Conservation (phyloP, 177 flowering plant genomes). For the Vitis hybrid region DNA sequence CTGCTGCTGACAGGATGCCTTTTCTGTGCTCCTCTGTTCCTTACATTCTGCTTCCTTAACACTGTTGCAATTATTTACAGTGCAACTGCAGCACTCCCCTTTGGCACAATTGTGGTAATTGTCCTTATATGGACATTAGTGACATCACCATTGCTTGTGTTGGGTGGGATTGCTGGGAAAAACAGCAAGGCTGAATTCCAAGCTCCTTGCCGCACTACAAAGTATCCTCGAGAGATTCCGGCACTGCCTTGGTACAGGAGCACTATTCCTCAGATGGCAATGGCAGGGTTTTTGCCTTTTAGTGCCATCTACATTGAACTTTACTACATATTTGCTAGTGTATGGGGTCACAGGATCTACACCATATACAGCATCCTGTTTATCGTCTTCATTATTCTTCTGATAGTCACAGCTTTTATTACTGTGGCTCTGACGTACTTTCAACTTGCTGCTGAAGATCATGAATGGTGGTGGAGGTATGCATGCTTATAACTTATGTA, state of each 20-base stretch:
- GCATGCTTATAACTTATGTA: background rate
- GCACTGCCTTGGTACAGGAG: conserved; percentile 43
- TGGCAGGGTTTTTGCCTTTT: conserved; percentile 53
- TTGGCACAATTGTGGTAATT: conserved; percentile 48
- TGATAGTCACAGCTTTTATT: conserved; percentile 47
- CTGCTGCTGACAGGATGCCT: conserved; percentile 42
- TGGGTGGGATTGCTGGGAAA: conserved; percentile 52
- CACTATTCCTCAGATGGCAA: conserved; percentile 50
- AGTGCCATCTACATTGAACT: conserved; percentile 52
- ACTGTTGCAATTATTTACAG: conserved; percentile 47
- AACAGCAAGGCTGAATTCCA: conserved; percentile 48
- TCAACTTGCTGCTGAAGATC: conserved; percentile 64
- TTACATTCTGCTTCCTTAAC: conserved; percentile 49
- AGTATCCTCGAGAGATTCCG: conserved; percentile 48
- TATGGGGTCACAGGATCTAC: conserved; percentile 54
- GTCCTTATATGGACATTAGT: conserved; percentile 46
- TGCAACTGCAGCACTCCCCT: conserved; percentile 48
- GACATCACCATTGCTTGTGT: conserved; percentile 43
- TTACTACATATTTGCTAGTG: conserved; percentile 50
- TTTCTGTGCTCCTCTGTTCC: conserved; percentile 46
- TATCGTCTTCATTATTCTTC: conserved; percentile 43
- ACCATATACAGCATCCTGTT: conserved; percentile 51
- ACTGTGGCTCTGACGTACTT: conserved; percentile 60
- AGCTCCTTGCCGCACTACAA: conserved; percentile 46
- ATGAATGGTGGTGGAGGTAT: conserved; percentile 59